Conservation (phyloP, 768 basidiomycete genomes). For the Kwoniella dendrophila region DNA sequence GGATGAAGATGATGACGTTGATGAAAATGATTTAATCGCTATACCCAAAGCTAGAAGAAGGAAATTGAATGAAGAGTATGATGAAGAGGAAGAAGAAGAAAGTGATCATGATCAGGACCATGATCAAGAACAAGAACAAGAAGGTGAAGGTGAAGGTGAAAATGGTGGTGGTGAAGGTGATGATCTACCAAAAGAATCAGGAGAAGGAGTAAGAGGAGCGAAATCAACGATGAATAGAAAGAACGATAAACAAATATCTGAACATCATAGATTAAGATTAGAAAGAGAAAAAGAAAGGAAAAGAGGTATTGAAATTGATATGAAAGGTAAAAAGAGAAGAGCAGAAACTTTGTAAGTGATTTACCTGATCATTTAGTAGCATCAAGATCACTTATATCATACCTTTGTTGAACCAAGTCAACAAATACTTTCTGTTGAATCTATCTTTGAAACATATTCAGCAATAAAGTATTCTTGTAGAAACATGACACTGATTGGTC, state of each 20-base stretch:
- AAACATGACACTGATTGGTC: too few relatives aligned
- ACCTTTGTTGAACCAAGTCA: too few relatives aligned
- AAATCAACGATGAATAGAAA: background rate
- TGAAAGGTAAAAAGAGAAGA: constrained; percentile 25
- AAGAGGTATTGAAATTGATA: constrained; percentile 32
- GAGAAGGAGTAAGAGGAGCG: constrained; percentile 10
- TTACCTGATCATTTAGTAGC: too few relatives aligned
- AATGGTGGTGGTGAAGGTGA: constrained; percentile 17
- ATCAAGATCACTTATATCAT: too few relatives aligned
- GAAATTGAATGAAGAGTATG: constrained; percentile 28
- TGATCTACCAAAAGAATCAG: constrained; percentile 14
- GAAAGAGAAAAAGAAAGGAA: constrained; percentile 13
- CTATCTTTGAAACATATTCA: too few relatives aligned
- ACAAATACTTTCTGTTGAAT: too few relatives aligned
- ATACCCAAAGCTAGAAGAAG: constrained; percentile 15
- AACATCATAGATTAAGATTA: constrained; percentile 9
- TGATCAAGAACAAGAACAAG: constrained; percentile 15
- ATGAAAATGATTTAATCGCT: constrained; percentile 31
- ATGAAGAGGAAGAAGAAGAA: constrained; percentile 25
- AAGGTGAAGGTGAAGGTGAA: constrained; percentile 16
- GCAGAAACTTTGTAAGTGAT: constrained; percentile 31
- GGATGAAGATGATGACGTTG: constrained; percentile 43
- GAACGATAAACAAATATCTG: constrained; percentile 4
- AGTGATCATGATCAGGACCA: constrained; percentile 21
- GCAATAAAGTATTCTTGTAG: too few relatives aligned